Evolutionary conservation across 495 filamentous ascomycete genomes (phyloP), one percentile per base, ranked within the genome.

Genomic region (Cudoniella acicularis): DNA sequence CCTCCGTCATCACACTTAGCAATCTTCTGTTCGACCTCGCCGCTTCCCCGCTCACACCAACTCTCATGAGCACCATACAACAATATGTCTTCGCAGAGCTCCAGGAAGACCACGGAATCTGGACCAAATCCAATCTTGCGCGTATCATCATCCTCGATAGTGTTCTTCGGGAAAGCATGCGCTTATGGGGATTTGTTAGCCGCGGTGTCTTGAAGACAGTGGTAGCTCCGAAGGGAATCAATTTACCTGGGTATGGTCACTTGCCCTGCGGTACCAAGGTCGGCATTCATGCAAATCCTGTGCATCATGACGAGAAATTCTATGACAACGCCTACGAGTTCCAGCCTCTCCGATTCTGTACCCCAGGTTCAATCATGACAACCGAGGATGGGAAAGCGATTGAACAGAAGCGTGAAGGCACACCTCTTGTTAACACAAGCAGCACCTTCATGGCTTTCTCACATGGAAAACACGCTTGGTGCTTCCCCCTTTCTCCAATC

Each of bases 101-200:
- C 23, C 10, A 30, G 11, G 46, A n/a, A 9, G 22, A 49, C 21
- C 20, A 50, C 24, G 51, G 61, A 41, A 13, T 43, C 11, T 76
- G 75, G 75, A 72, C 74, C 49, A 80, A 79, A 67, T 67, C 66
- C 3, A 71, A 70, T 21, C 67, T 81, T 3, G 63, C 69, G 10
- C 54, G 65, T 41, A 73, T 81, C 67, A 58, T 69, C 11, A 73
- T 68, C 49, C 63, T 76, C 9, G 78, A 81, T 64, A 72, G 67
- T 60, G 68, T 67, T 22, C 60, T 77, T 9, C 67, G 71, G 25
- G 76, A 79, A 58, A 74, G 69, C 48, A 66, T 79, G 61, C 70
- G 76, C 10, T 51, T 76, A 3, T 66, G 68, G 46, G 71, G 70
- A 6, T 72, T 79, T 54, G 65, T 72, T 24, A 70, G 67, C 27